Conservation (phyloP, 2,329 filamentous ascomycete species). For the Cladosporium austrohemisphaericum region DNA sequence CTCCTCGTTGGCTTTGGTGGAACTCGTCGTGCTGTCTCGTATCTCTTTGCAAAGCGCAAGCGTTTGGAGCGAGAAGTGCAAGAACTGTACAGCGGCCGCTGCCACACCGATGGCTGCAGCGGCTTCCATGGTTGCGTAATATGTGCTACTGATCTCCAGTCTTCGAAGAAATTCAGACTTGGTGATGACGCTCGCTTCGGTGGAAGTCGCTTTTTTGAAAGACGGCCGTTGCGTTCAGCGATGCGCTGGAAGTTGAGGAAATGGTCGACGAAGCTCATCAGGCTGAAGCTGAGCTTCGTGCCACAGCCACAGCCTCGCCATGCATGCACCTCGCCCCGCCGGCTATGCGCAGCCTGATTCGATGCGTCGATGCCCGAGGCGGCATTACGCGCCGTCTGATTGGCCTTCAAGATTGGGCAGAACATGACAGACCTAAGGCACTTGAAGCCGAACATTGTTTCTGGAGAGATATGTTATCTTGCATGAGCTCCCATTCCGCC, state of each 20-base stretch:
- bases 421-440: too few species aligned
- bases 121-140: not conserved
- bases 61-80: conserved; percentile 1
- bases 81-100: conserved; percentile 1
- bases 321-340: conserved; percentile 4
- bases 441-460: too few species aligned
- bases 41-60: conserved; percentile 8
- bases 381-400: too few species aligned
- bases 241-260: not conserved
- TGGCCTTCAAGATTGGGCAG: too few species aligned
- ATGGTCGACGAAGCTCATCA: not conserved
- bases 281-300: not conserved
- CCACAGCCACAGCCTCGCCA: not conserved
- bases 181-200: not conserved
- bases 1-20: not conserved
- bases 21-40: not conserved
- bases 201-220: too few species aligned
- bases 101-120: not conserved
- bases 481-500: too few species aligned
- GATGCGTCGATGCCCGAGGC: too few species aligned
- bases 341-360: not conserved
- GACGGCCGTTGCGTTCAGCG: too few species aligned
- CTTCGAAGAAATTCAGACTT: not conserved
- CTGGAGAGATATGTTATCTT: too few species aligned
- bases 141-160: not conserved